These are phyloP conservation scores for Ehretia macrophylla DNA, from an alignment of 257 asterid species.

Conservation along the genomic window DNA sequence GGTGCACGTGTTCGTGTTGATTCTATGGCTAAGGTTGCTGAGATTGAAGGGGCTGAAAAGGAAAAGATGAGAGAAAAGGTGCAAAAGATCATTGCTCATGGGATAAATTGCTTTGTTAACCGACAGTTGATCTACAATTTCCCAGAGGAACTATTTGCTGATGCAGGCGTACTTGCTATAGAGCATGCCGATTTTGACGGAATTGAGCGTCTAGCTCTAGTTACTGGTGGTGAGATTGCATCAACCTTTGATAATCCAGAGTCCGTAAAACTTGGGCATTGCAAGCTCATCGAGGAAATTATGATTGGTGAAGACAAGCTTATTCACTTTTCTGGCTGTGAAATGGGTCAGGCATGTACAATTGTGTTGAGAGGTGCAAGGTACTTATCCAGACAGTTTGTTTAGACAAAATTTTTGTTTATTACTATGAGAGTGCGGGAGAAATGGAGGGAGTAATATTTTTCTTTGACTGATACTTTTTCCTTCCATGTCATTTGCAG, in stretches of 20 bases:
- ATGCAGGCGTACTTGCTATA: constrained; percentile 90
- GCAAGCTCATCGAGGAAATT: constrained; percentile 90
- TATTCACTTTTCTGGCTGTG: constrained; percentile 97
- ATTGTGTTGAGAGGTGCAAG: constrained; percentile 94
- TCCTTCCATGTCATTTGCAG: constrained; percentile 30
- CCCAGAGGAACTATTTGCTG: constrained; percentile 95
- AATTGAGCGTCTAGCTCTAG: constrained; percentile 85
- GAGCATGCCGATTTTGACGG: constrained; percentile 99
- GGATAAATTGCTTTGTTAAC: constrained; percentile 91
- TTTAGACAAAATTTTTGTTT: constrained; percentile 2
- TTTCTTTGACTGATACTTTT: background rate
- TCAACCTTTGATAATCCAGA: constrained; percentile 95
- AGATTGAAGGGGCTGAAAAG: constrained; percentile 90
- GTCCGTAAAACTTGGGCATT: constrained; percentile 91
- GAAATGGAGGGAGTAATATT: background rate
- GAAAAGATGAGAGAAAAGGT: constrained; percentile 92
- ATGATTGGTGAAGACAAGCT: constrained; percentile 98
- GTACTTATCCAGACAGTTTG: constrained; percentile 21
- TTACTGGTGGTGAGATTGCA: constrained; percentile 93
- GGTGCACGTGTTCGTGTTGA: constrained; percentile 99
- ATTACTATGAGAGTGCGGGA: background rate
- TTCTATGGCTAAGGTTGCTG: constrained; percentile 98
- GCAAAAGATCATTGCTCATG: constrained; percentile 79
- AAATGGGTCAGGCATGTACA: constrained; percentile 96
- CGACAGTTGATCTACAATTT: constrained; percentile 92